A percentile compares a stretch with the other conserved stretches of the same genome.
Evolutionary conservation across 2,329 filamentous ascomycete species (phyloP).

Genomic region (Ceratocystis eucalypticola): DNA sequence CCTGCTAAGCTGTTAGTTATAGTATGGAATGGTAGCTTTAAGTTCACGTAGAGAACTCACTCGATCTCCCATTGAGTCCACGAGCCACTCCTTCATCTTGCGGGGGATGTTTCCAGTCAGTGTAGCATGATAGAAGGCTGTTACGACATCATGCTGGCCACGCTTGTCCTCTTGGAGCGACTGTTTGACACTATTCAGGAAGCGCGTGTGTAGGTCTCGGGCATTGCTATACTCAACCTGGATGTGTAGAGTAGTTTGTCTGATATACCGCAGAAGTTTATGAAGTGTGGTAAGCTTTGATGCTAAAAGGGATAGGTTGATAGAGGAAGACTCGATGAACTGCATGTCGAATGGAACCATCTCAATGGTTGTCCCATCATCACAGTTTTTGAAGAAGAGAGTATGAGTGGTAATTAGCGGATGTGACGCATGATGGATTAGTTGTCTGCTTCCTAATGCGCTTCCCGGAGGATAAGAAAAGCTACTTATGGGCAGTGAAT

Average conservation of each 20-base stretch:
- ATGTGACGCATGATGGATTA: slow-evolving; percentile 55
- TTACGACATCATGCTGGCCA: slow-evolving; percentile 47
- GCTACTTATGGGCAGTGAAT: slow-evolving; percentile 66
- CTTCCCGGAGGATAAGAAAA: slow-evolving; percentile 37
- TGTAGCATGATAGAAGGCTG: slow-evolving; percentile 70
- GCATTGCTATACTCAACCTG: slow-evolving; percentile 70
- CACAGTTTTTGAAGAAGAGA: slow-evolving; percentile 43
- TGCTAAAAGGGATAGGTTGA: slow-evolving; percentile 70
- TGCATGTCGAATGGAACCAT: slow-evolving; percentile 71
- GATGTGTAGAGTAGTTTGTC: slow-evolving; percentile 67
- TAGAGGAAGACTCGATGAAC: slow-evolving; percentile 63
- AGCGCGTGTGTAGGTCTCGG: slow-evolving; percentile 64
- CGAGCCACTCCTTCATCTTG: slow-evolving; percentile 71
- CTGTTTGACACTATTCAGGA: slow-evolving; percentile 38
- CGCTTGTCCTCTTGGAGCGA: slow-evolving; percentile 64
- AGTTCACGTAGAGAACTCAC: slow-evolving; percentile 34
- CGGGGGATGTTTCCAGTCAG: slow-evolving; percentile 69
- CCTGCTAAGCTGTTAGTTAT: slow-evolving; percentile 34
- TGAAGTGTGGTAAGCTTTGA: slow-evolving; percentile 80
- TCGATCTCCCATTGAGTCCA: slow-evolving; percentile 67
- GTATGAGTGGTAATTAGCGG: slow-evolving; percentile 62
- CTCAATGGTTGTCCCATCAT: slow-evolving; percentile 33
- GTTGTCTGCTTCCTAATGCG: slow-evolving; percentile 24
- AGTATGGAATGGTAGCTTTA: not conserved
- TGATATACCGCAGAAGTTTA: slow-evolving; percentile 72